These are phyloP conservation scores for Medicago lupulina DNA, from an alignment of 306 rosid genomes.

Conservation along the genomic window DNA sequence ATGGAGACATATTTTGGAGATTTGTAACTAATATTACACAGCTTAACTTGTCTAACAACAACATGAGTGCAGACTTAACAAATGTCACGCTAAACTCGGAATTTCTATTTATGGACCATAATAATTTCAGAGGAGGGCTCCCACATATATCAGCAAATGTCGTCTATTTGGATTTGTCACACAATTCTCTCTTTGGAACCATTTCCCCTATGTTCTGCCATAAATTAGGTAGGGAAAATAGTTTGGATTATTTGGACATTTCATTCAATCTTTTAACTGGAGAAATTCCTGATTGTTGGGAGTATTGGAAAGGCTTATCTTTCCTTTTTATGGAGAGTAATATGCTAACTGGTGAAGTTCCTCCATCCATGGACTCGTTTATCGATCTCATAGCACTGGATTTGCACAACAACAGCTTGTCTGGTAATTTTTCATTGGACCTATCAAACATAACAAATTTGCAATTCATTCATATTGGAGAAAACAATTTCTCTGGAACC, in stretches of 20 bases:
- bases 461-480: conserved; percentile 29
- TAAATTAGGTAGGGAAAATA: conserved; percentile 13
- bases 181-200: conserved; percentile 45
- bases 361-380: conserved; percentile 34
- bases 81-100: conserved; percentile 33
- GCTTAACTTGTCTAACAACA: conserved; percentile 39
- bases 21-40: conserved; percentile 38
- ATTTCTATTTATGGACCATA: conserved; percentile 6
- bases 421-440: conserved; percentile 31
- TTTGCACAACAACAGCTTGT: conserved; percentile 28
- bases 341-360: conserved; percentile 31
- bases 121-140: conserved; percentile 40
- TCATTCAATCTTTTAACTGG: conserved; percentile 26
- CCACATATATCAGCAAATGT: conserved; percentile 46
- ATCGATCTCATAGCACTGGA: background rate
- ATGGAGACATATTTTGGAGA: conserved; percentile 29
- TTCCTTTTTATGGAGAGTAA: conserved; percentile 28
- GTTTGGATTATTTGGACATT: conserved; percentile 31
- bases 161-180: background rate
- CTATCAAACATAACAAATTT: conserved; percentile 9
- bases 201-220: conserved; percentile 39
- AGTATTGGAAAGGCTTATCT: conserved; percentile 31
- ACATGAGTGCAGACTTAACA: conserved; percentile 41
- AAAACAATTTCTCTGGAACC: conserved; percentile 37
- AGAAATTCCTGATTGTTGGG: conserved; percentile 29